These are phyloP conservation scores for Saturnispora mendoncae DNA, from an alignment of 805 yeast species.

Conservation along the genomic window DNA sequence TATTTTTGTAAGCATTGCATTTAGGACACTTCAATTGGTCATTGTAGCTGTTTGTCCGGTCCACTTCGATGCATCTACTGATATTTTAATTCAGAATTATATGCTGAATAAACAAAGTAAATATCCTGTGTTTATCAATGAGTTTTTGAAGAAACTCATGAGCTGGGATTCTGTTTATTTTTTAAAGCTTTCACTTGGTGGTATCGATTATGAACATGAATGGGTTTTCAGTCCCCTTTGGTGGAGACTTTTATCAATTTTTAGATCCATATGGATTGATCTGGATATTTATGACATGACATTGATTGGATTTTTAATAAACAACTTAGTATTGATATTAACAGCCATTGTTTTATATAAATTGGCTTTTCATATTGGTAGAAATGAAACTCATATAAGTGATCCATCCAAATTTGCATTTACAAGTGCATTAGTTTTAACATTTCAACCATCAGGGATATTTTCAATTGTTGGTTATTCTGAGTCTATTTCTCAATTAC, in stretches of 20 bases:
- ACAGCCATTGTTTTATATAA: constrained; percentile 41
- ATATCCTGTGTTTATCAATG: constrained; percentile 7
- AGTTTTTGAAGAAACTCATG: constrained; percentile 44
- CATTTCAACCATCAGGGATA: constrained; percentile 72
- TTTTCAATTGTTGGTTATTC: constrained; percentile 69
- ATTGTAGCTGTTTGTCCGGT: constrained; percentile 34
- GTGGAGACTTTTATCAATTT: constrained; percentile 37
- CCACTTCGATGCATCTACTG: constrained; percentile 43
- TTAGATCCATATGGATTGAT: constrained; percentile 12
- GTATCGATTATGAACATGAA: constrained; percentile 71
- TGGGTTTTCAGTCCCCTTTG: constrained; percentile 81
- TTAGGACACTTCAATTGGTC: constrained; percentile 33
- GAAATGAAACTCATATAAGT: not conserved
- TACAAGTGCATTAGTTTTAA: constrained; percentile 32
- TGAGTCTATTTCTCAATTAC: constrained; percentile 60
- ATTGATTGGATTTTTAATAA: constrained; percentile 37
- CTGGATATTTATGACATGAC: constrained; percentile 36
- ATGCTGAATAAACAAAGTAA: not conserved
- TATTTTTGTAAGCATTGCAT: not conserved
- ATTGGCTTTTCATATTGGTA: constrained; percentile 32
- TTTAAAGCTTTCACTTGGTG: constrained; percentile 43
- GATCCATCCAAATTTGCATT: constrained; percentile 11
- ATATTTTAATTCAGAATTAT: constrained; percentile 27
- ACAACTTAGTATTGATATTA: constrained; percentile 44
- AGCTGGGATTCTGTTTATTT: constrained; percentile 88